Base-by-base conservation (phyloP, 129 eudicot species). In the Chrysanthemum makinoi region DNA sequence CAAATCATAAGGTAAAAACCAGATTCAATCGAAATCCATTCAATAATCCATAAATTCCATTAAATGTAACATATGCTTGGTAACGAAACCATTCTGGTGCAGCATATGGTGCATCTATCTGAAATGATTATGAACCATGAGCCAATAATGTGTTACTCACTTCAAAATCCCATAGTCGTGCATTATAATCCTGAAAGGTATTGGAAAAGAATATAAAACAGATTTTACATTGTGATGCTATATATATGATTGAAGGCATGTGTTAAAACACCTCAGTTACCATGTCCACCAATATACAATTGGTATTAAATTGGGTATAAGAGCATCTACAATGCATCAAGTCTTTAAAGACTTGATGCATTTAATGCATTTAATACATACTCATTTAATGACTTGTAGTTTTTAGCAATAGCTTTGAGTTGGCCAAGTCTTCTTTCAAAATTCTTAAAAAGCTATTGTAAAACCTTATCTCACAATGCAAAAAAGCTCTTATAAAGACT, bases 41-140 rank as follows among this genome's bases (percentile, higher is more conserved):
- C n/a, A n/a, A n/a, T n/a, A n/a, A 1, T 20, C 1, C 1, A 0
- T 1, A 2, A 16, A 0, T 0, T 14, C 68, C 60, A 0, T 70
- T 72, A 16, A 70, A 26, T 33, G 7, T 33, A 0, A 53, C 62
- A 22, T 56, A 35, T n/a, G 59, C 81, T 24, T 77, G 72, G 72
- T 63, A 78, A 39, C 30, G 18, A 71, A 70, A 65, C 77, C 77
- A 78, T 62, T 78, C 78, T 17, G 82, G 82, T 11, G 78, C 74
- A 0, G 70, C 58, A 72, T 72, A 72, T 55, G 0, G 28, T 57
- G 65, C 44, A 72, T 72, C 69, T 33, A 3, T 44, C 14, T 4
- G 4, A 2, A 72, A 66, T 0, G 61, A 10, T 68, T 78, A 48
- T 46, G 68, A 9, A 17, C 16, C 53, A 14, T 1, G 14, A 63